Conservation (phyloP, 805 yeast species). For the Starmerella sirachaensis region DNA sequence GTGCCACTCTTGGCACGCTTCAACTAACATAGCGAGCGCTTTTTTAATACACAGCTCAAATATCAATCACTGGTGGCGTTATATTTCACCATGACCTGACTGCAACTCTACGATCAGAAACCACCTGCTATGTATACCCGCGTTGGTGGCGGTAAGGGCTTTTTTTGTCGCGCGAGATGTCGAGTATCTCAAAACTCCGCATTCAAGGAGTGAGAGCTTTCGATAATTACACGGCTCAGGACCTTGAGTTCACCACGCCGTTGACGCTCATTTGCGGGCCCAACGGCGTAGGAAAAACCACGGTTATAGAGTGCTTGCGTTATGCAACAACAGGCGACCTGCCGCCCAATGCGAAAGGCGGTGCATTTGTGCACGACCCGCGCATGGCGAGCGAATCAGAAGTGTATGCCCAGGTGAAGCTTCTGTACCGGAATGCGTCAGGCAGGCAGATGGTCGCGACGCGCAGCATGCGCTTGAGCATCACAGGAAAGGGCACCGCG, state of each 20-base stretch:
- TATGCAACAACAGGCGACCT: conserved; percentile 92
- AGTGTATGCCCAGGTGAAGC: conserved; percentile 79
- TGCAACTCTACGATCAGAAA: too few relatives aligned
- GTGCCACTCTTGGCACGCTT: too few relatives aligned
- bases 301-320: conserved; percentile 85
- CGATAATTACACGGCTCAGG: conserved; percentile 70
- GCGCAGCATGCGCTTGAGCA: conserved; percentile 63
- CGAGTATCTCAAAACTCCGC: conserved; percentile 38
- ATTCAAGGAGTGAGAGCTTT: conserved; percentile 87
- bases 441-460: conserved; percentile 71
- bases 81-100: too few relatives aligned
- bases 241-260: conserved; percentile 81
- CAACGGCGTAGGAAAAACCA: conserved; percentile 94
- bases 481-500: conserved; percentile 42
- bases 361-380: conserved; percentile 94
- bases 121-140: too few relatives aligned
- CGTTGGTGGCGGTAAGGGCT: too few relatives aligned
- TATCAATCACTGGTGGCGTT: too few relatives aligned
- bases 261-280: conserved; percentile 88
- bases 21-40: too few relatives aligned
- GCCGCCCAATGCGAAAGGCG: conserved; percentile 93
- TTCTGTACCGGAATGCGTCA: conserved; percentile 66
- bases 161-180: too few relatives aligned
- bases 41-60: too few relatives aligned
- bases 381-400: conserved; percentile 50